Conservation (phyloP, 768 basidiomycete species). For the Mycena epipterygia region DNA sequence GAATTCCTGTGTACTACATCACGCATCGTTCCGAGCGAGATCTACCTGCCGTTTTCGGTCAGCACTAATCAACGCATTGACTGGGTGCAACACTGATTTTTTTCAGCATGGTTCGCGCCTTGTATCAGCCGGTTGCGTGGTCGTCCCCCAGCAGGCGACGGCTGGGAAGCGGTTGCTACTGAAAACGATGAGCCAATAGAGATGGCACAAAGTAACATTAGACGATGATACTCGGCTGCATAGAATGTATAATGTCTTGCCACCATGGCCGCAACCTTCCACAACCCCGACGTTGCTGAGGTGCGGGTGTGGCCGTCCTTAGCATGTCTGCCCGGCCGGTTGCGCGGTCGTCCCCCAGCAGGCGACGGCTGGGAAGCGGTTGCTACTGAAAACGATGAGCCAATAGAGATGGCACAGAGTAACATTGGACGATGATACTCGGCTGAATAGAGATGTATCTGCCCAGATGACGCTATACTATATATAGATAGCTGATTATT, state of each 20-base stretch:
- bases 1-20: constrained; percentile 87
- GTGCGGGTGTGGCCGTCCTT: too few relatives aligned
- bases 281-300: not conserved
- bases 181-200: constrained; percentile 79
- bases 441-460: constrained; percentile 22
- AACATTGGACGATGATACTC: constrained; percentile 36
- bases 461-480: too few relatives aligned
- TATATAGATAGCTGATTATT: too few relatives aligned
- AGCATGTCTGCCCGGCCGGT: too few relatives aligned
- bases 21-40: constrained; percentile 69
- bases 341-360: constrained; percentile 65
- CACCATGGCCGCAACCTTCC: constrained; percentile 10
- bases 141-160: constrained; percentile 66
- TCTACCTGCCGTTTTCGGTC: constrained; percentile 57
- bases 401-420: constrained; percentile 73
- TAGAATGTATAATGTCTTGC: constrained; percentile 31
- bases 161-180: constrained; percentile 86
- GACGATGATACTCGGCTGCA: constrained; percentile 32
- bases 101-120: constrained; percentile 57
- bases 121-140: constrained; percentile 64
- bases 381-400: constrained; percentile 78
- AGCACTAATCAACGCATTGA: constrained; percentile 40
- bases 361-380: constrained; percentile 85
- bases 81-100: constrained; percentile 28
- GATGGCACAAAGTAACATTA: constrained; percentile 61